phyloP scores from a whole-genome alignment of 441 rosid genomes.

The Macaranga tanarius region DNA sequence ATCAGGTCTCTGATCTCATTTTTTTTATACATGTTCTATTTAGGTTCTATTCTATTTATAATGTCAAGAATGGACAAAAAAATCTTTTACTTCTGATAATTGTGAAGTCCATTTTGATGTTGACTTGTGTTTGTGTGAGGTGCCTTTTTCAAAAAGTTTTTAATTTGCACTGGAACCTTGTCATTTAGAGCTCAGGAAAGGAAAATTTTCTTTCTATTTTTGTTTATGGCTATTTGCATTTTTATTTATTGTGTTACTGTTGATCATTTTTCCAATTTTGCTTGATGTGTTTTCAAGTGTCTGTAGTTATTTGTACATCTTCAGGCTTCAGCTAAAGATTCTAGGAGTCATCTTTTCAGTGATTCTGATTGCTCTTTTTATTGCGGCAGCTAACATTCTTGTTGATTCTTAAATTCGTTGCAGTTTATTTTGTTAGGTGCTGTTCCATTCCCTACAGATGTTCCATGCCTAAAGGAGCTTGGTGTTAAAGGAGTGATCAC shows the following conservation, averaged over 20 bases:
- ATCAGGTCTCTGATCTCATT: too few relatives aligned
- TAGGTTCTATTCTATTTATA: not conserved
- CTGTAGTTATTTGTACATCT: too few relatives aligned
- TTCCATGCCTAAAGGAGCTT: conserved; percentile 73
- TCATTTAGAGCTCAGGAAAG: not conserved
- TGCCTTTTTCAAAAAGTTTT: not conserved
- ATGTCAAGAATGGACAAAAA: too few relatives aligned
- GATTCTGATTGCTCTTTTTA: not conserved
- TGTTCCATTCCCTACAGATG: conserved; percentile 89
- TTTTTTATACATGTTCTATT: too few relatives aligned
- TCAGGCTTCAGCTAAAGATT: not conserved
- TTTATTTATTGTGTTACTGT: too few relatives aligned
- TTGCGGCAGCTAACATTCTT: not conserved
- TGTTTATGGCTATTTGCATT: not conserved
- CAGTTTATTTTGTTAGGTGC: conserved; percentile 92
- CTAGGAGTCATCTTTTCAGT: not conserved
- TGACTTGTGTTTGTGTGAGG: not conserved
- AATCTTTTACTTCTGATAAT: not conserved
- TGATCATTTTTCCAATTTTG: too few relatives aligned
- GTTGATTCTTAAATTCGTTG: conserved; percentile 12
- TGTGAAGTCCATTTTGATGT: not conserved
- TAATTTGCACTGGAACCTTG: not conserved
- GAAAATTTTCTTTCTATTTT: not conserved
- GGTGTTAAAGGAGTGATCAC: conserved; percentile 92
- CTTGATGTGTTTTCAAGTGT: too few relatives aligned